phyloP scores from a whole-genome alignment of 768 basidiomycete species.

The Heimioporus sp. region DNA sequence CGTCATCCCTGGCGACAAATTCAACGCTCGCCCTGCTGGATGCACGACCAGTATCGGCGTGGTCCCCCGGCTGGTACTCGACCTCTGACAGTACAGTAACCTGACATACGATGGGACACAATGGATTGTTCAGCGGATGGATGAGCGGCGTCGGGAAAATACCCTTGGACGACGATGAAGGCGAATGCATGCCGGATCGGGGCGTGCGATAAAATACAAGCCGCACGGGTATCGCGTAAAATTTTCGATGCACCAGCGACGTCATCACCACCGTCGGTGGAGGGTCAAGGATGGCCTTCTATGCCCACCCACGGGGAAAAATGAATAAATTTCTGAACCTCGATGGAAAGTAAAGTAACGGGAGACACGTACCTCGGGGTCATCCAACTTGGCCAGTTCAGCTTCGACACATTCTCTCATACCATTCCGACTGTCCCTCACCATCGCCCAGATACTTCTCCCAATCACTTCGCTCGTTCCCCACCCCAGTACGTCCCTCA shows the following conservation, averaged over 20 bases:
- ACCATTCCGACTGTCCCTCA: constrained; percentile 22
- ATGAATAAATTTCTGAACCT: background rate
- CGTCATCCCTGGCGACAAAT: background rate
- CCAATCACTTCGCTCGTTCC: constrained; percentile 53
- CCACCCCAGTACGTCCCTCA: constrained; percentile 68
- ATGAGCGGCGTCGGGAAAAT: constrained; percentile 5
- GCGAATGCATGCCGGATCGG: constrained; percentile 2
- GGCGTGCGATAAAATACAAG: constrained; percentile 40
- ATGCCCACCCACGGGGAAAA: background rate
- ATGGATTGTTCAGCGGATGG: constrained; percentile 16
- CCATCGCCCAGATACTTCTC: constrained; percentile 38
- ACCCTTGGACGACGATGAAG: background rate
- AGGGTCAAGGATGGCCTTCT: constrained; percentile 14
- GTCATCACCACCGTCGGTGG: constrained; percentile 20
- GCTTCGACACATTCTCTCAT: constrained; percentile 24
- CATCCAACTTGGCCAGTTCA: constrained; percentile 23
- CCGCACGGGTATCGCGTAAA: constrained; percentile 26
- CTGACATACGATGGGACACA: constrained; percentile 31
- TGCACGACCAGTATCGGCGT: background rate
- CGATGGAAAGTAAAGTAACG: background rate
- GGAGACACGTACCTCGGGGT: constrained; percentile 14
- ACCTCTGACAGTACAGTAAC: constrained; percentile 17
- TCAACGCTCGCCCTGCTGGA: background rate
- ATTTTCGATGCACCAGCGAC: constrained; percentile 41
- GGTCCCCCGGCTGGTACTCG: background rate